Conservation (phyloP, 108 stramenopile species). For the Skeletonema potamos region DNA sequence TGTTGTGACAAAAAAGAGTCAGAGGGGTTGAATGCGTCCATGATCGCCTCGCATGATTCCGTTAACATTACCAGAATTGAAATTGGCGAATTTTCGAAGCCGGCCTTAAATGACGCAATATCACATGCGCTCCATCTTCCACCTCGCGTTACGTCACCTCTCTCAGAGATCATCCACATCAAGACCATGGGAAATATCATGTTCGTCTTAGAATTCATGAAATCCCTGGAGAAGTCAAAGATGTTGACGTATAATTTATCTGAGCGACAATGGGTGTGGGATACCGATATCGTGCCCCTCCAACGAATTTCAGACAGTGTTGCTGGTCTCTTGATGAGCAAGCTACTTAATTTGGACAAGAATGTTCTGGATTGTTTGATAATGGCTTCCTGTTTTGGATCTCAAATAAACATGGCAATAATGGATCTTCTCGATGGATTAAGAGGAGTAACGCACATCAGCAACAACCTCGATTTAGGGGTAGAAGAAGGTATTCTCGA, state of each 20-base stretch:
- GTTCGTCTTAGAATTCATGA: slow-evolving; percentile 33
- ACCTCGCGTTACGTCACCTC: slow-evolving; percentile 9
- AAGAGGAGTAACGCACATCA: not conserved
- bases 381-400: not conserved
- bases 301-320: not conserved
- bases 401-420: not conserved
- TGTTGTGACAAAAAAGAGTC: not conserved
- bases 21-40: not conserved
- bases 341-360: not conserved
- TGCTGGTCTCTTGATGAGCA: not conserved
- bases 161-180: slow-evolving; percentile 18
- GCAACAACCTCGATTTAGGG: not conserved
- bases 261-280: slow-evolving; percentile 38
- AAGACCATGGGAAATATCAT: slow-evolving; percentile 43
- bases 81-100: not conserved
- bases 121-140: not conserved
- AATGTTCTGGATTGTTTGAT: not conserved
- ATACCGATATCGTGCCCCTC: not conserved
- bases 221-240: slow-evolving; percentile 15
- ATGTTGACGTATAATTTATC: slow-evolving; percentile 27
- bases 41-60: not conserved
- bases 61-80: not conserved
- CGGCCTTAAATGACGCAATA: not conserved
- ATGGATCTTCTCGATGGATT: not conserved
- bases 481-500: slow-evolving; percentile 7